Base-by-base conservation (phyloP, 306 rosid species). In the Erythrophleum fordii region DNA sequence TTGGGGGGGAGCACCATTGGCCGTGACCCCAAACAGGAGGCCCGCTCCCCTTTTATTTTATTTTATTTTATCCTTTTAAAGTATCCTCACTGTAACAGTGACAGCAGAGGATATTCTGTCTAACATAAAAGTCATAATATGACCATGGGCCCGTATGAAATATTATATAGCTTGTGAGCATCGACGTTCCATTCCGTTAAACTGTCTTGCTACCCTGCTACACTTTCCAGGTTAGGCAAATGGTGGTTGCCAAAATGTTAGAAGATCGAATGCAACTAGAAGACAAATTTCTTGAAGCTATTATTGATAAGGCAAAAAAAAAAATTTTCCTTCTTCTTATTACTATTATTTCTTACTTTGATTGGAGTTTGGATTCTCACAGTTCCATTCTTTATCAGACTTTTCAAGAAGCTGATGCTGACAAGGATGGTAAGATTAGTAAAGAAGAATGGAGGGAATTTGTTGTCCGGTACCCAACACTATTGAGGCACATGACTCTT, bases 401-500 rank as follows among this genome's bases (percentile, higher is more conserved):
- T 78, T 90, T 92, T 60, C 67, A 69, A 80, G 94, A 90, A 51
- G 92, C 86, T 55, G 97, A 92, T 78, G 26, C 74, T 17, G 89
- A 90, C 82, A 72, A 75, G 67, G 97, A 92, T 80, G 93, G 83
- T n/a, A 92, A 80, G 84, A 92, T 90, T 53, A 80, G 79, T 85
- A 92, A 83, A 49, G 88, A 90, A 75, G 95, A 92, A 66, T 90
- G 95, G 95, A 85, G 9, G 77, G 85, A 64, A 69, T 89, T 77
- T 83, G 93, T 82, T 68, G 17, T 69, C 61, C 84, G 76, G 78
- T 80, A 65, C 64, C 97, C 94, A 23, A 9, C 85, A 71, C 90
- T 88, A 52, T 56, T 92, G 71, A 90, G 76, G 71, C 86, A 90
- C 88, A 83, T 92, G 90, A 92, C 97, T 68, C 89, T 92, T 79